Evolutionary conservation across 2,329 filamentous ascomycete species (phyloP).

Genomic region (Fusarium nurragi): DNA sequence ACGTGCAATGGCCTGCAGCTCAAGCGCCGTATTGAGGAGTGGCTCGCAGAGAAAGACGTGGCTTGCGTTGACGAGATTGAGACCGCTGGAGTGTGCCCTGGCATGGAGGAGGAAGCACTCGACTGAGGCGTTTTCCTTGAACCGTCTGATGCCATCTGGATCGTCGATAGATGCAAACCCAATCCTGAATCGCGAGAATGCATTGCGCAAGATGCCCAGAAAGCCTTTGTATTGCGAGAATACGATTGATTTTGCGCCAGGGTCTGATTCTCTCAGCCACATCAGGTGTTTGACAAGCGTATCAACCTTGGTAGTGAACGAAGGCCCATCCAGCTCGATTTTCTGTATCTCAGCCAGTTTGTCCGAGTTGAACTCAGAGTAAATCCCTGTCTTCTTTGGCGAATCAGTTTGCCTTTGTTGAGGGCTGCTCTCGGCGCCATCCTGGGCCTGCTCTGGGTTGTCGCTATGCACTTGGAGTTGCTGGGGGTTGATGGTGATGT

Average conservation of each 20-base stretch:
- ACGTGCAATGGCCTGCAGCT: constrained; percentile 92
- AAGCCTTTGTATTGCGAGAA: constrained; percentile 91
- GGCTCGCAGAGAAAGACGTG: constrained; percentile 97
- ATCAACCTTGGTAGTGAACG: constrained; percentile 91
- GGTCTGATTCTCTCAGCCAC: constrained; percentile 85
- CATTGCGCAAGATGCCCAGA: constrained; percentile 74
- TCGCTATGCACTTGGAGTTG: constrained; percentile 71
- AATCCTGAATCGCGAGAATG: constrained; percentile 77
- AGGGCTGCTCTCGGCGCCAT: constrained; percentile 8
- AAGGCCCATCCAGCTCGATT: constrained; percentile 76
- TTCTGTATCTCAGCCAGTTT: constrained; percentile 83
- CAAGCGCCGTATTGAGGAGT: constrained; percentile 89
- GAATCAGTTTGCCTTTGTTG: constrained; percentile 31
- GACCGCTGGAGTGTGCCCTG: constrained; percentile 84
- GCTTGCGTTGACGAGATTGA: constrained; percentile 92
- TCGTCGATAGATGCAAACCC: constrained; percentile 76
- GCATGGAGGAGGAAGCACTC: constrained; percentile 93
- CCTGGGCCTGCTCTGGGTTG: constrained; percentile 17
- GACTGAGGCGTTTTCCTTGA: constrained; percentile 76
- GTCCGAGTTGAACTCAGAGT: constrained; percentile 76
- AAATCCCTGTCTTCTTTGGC: constrained; percentile 66
- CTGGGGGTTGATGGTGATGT: constrained; percentile 84
- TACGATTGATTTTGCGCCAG: constrained; percentile 89
- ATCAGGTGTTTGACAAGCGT: constrained; percentile 82
- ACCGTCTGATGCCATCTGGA: constrained; percentile 74